phyloP scores from a whole-genome alignment of 1,139 yeast genomes.

The Schizosaccharomyces versatilis region DNA sequence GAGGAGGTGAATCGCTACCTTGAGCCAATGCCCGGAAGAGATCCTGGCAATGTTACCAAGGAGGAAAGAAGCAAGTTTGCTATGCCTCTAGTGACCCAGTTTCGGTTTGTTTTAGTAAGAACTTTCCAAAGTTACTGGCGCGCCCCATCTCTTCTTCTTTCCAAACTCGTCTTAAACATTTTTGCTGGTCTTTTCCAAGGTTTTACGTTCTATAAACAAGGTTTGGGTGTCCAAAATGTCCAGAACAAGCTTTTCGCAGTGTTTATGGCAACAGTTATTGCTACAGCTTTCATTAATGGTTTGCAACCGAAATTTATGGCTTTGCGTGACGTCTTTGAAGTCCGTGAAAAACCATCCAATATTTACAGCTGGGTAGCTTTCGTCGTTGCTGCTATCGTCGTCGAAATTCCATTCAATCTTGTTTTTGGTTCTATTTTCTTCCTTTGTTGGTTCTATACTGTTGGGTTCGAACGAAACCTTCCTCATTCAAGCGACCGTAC shows the following conservation, averaged over 20 bases:
- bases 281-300: constrained; percentile 37
- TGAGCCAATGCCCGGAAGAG: background rate
- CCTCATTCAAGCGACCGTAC: constrained; percentile 26
- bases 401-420: constrained; percentile 36
- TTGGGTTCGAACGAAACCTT: constrained; percentile 27
- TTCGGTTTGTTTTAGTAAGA: constrained; percentile 13
- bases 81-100: constrained; percentile 11
- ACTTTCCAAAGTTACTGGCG: constrained; percentile 24
- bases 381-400: constrained; percentile 29
- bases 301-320: constrained; percentile 26
- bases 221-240: constrained; percentile 18
- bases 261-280: constrained; percentile 34
- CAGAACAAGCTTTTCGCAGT: constrained; percentile 22
- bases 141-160: constrained; percentile 25
- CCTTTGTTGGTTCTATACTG: constrained; percentile 36
- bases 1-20: constrained; percentile 13
- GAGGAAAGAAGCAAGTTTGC: constrained; percentile 20
- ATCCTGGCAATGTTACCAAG: background rate
- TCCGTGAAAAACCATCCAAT: constrained; percentile 40
- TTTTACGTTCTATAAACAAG: constrained; percentile 26
- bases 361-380: constrained; percentile 45
- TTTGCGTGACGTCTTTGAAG: constrained; percentile 34
- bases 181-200: constrained; percentile 31
- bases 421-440: constrained; percentile 32
- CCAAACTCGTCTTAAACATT: constrained; percentile 27